A percentile compares a stretch with the other conserved stretches of the same genome.
phyloP scores from a whole-genome alignment of 2,329 filamentous ascomycete genomes.

The Curvularia lunata region DNA sequence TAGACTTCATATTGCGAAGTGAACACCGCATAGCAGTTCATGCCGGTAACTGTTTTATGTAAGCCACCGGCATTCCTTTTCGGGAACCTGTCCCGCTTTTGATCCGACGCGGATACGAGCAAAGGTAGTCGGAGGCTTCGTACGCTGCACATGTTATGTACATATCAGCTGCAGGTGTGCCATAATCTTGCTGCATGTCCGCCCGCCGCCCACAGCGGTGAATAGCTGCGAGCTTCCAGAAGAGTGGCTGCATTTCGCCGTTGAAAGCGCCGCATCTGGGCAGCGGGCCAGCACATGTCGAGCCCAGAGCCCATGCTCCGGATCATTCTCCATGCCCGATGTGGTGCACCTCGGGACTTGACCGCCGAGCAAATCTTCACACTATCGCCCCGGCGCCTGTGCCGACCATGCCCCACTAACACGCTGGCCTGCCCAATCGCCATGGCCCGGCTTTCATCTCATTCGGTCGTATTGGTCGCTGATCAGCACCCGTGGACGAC shows the following conservation, averaged over 20 bases:
- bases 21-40: neutral
- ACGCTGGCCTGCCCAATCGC: conserved; percentile 20
- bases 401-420: conserved; percentile 12
- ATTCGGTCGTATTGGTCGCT: conserved; percentile 34
- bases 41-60: neutral
- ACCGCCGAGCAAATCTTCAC: conserved; percentile 23
- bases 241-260: conserved; percentile 14
- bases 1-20: neutral
- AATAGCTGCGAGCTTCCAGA: conserved; percentile 10
- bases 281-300: conserved; percentile 1
- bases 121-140: neutral
- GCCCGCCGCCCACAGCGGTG: neutral
- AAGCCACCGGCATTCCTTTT: neutral
- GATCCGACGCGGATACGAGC: conserved; percentile 1
- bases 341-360: conserved; percentile 14
- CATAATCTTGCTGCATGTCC: neutral
- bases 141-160: neutral
- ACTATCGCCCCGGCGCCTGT: conserved; percentile 19
- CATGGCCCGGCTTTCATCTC: conserved; percentile 24
- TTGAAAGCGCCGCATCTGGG: conserved; percentile 27
- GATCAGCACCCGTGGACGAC: conserved; percentile 13
- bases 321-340: conserved; percentile 26
- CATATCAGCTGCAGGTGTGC: neutral
- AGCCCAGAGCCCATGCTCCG: conserved; percentile 21
- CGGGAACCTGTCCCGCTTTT: conserved; percentile 1